These are phyloP conservation scores for Cytidiella melzeri DNA, from an alignment of 768 basidiomycete species.

Conservation along the genomic window DNA sequence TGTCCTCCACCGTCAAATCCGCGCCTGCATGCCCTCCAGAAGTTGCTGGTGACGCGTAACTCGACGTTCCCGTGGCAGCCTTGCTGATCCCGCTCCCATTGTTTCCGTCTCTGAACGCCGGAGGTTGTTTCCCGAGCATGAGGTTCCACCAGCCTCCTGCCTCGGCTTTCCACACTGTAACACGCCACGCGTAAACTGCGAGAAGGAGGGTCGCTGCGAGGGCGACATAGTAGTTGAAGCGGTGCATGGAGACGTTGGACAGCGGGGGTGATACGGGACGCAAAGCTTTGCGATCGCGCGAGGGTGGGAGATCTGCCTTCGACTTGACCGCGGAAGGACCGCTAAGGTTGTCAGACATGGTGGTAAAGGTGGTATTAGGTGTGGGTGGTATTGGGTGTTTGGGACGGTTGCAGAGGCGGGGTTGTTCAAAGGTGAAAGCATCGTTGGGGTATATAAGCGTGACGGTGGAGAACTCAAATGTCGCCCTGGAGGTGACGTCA, in stretches of 20 bases:
- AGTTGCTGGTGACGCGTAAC: slow-evolving; percentile 3
- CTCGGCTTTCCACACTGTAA: slow-evolving; percentile 42
- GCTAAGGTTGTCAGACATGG: slow-evolving; percentile 9
- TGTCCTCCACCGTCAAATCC: slow-evolving; percentile 40
- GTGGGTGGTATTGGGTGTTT: too few relatives aligned
- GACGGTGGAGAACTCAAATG: too few relatives aligned
- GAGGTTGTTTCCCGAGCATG: slow-evolving; percentile 34
- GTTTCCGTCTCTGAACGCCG: slow-evolving; percentile 15
- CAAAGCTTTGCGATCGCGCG: slow-evolving; percentile 23
- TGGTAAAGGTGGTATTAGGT: too few relatives aligned
- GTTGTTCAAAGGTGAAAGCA: too few relatives aligned
- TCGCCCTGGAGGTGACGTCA: too few relatives aligned
- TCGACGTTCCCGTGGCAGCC: slow-evolving; percentile 6
- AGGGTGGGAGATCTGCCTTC: slow-evolving; percentile 22
- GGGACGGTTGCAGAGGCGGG: too few relatives aligned
- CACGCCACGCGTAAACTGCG: slow-evolving; percentile 46
- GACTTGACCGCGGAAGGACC: slow-evolving; percentile 15
- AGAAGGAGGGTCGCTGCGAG: slow-evolving; percentile 35
- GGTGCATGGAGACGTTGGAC: slow-evolving; percentile 35
- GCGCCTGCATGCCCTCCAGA: neutral
- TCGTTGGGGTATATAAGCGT: too few relatives aligned
- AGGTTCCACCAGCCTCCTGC: slow-evolving; percentile 61
- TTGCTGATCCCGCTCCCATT: slow-evolving; percentile 7
- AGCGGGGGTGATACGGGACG: slow-evolving; percentile 40
- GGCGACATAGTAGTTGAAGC: slow-evolving; percentile 45